These are phyloP conservation scores for Coemansia sp. DNA, from an alignment of 192 early-diverging fungal genomes.

Conservation along the genomic window DNA sequence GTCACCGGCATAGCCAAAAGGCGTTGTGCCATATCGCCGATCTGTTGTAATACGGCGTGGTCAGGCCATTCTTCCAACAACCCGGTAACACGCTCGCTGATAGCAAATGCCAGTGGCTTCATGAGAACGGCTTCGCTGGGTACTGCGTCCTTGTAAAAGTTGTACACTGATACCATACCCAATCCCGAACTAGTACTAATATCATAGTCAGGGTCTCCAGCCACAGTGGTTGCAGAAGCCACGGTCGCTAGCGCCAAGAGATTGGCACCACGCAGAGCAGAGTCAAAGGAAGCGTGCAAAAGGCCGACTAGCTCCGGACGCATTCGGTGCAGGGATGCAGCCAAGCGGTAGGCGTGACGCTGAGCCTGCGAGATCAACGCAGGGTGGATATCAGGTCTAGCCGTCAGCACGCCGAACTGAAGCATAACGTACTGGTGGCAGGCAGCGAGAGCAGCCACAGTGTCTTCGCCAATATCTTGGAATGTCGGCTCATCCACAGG, in stretches of 20 bases:
- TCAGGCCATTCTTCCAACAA: constrained; percentile 86
- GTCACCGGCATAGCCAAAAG: constrained; percentile 68
- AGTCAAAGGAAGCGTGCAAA: constrained; percentile 18
- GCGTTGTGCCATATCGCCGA: constrained; percentile 63
- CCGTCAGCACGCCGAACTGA: constrained; percentile 32
- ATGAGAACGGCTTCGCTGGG: constrained; percentile 71
- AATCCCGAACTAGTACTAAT: constrained; percentile 14
- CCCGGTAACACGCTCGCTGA: constrained; percentile 62
- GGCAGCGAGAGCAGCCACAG: constrained; percentile 51
- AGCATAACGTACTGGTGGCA: constrained; percentile 60
- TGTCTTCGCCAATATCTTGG: constrained; percentile 52
- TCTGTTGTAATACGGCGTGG: constrained; percentile 80
- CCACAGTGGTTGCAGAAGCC: constrained; percentile 7
- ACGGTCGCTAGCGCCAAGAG: constrained; percentile 33
- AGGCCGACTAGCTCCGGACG: constrained; percentile 23
- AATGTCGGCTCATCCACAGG: constrained; percentile 35
- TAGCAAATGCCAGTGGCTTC: constrained; percentile 59
- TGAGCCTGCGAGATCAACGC: constrained; percentile 26
- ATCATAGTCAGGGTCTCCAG: not conserved
- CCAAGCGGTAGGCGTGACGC: constrained; percentile 30
- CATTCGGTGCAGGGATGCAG: constrained; percentile 19
- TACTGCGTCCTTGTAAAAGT: constrained; percentile 89
- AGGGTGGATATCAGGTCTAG: constrained; percentile 14
- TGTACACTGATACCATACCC: constrained; percentile 58
- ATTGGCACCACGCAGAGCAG: constrained; percentile 38